Base-by-base conservation (phyloP, 1,139 yeast species). In the Magnusiomyces ingens region DNA sequence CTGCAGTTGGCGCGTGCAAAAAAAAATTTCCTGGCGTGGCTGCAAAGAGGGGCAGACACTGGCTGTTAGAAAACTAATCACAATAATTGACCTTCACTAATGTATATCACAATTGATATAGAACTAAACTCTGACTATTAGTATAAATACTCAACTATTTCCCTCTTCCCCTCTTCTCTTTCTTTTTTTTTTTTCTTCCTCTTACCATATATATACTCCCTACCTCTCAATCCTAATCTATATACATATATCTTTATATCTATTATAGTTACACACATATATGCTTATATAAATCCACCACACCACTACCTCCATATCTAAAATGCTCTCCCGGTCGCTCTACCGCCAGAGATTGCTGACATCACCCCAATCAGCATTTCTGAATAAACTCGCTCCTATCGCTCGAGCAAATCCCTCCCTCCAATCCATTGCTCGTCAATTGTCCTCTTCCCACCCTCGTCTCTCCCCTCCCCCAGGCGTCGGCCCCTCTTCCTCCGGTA, bases 401-500 rank as follows among this genome's bases (percentile, higher is more conserved):
- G 26, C 29, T 19, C 45, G 15, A 13, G 15, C 45, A 43, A 26
- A 18, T 40, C 21, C 43, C 19, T 18, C 43, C n/a, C 43, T 37
- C 41, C 41, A 6, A 15, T 18, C 19, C 43, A 40, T 12, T 40
- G 18, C 43, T 15, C 43, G 18, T n/a, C 43, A 40, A 10, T 21
- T 40, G 21, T 18, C 12, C 21, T 40, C 19, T 3, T 12, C 18
- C 21, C 43, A 40, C 4, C n/a, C 43, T 11, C 15, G 18, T 37
- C 6, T 37, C 4, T 4, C 41, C 15, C 47, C 41, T 6, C 47
- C 26, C 21, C 48, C 48, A 4, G 21, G 17, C 17, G 41, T 26
- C 17, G 26, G 29, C 18, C 29, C 46, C 45, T 17, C 50, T 37
- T n/a, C 45, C 38, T 13, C 46, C 50, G 15, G 15, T 32, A 37